phyloP scores from a whole-genome alignment of 768 basidiomycete genomes.

The Lentinula edodes region DNA sequence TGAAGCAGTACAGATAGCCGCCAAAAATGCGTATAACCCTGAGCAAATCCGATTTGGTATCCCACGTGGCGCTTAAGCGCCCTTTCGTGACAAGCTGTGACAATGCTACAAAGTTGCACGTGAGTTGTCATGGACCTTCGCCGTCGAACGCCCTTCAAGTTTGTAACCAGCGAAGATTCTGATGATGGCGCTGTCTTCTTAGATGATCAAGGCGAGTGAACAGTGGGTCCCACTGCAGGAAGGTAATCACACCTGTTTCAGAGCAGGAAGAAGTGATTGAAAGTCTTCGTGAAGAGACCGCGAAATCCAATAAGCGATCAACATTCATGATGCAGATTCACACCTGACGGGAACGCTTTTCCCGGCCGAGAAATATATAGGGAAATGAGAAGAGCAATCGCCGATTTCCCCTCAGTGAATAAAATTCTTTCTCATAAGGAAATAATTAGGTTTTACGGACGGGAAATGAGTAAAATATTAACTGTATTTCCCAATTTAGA shows the following conservation, averaged over 20 bases:
- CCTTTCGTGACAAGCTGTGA: neutral
- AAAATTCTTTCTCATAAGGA: no score
- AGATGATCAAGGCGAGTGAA: slow-evolving; percentile 44
- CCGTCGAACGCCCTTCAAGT: slow-evolving; percentile 40
- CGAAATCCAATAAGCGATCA: slow-evolving; percentile 35
- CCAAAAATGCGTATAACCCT: neutral
- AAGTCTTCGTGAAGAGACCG: slow-evolving; percentile 38
- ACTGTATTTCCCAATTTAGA: no score
- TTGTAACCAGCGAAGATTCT: slow-evolving; percentile 18
- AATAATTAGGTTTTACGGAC: no score
- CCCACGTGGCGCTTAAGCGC: neutral
- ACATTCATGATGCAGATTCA: slow-evolving; percentile 31
- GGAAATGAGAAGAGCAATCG: no score
- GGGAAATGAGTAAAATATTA: no score
- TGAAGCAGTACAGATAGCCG: neutral
- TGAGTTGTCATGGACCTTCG: slow-evolving; percentile 30
- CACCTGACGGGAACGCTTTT: no score
- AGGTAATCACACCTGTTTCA: slow-evolving; percentile 17
- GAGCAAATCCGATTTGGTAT: neutral
- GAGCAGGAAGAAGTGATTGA: slow-evolving; percentile 60
- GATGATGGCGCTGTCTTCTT: slow-evolving; percentile 28
- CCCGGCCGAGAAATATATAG: no score
- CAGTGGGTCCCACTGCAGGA: no score
- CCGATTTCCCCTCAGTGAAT: no score
- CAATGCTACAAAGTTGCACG: neutral